Evolutionary conservation across 495 filamentous ascomycete genomes (phyloP), one percentile per base, ranked within the genome.

Genomic region (Penicillium atrosanguineum): DNA sequence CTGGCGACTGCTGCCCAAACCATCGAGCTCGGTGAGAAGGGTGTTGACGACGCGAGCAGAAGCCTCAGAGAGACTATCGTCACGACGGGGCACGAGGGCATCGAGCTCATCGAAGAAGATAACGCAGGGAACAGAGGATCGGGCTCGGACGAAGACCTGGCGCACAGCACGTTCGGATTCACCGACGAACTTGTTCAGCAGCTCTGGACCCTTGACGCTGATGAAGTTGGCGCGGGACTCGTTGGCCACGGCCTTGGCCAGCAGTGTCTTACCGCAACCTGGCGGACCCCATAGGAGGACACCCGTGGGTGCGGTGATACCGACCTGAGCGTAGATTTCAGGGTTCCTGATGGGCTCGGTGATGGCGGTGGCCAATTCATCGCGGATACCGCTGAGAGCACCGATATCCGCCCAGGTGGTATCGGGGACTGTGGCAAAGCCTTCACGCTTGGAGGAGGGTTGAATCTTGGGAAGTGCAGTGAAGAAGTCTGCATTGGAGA

Each of bases 31-130:
- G 1, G 94, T 97, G n/a, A 98, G 83, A 0, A 98, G 78, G 12
- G 94, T 95, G 68, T 97, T 98, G 53, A 98, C 94, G 18, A 98
- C 90, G 39, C 94, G 83, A 9, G 90, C 84, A 45, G 87, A 89
- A 29, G 89, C 85, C 65, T 97, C 91, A 14, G 86, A 88, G 9
- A 90, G 78, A 5, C 84, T 83, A 52, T 90, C 88, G 61, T 91
- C 90, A 39, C 94, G 86, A 37, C 83, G 83, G 1, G 95, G 93
- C 0, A 93, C 91, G 6, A 98, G 78, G 4, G 94, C 91, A 62
- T 98, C 94, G 29, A 98, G 78, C 68, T 98, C 94, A 70, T 98
- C 94, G 67, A 98, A 97, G 81, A 98, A 97, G 53, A 98, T 85
- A 44, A 98, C 89, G 64, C 93, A 97, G 19, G 94, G 94, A 1